Evolutionary conservation across 2,329 filamentous ascomycete genomes (phyloP), one percentile per base, ranked within the genome.

Genomic region (Trichoderma pleuroti): DNA sequence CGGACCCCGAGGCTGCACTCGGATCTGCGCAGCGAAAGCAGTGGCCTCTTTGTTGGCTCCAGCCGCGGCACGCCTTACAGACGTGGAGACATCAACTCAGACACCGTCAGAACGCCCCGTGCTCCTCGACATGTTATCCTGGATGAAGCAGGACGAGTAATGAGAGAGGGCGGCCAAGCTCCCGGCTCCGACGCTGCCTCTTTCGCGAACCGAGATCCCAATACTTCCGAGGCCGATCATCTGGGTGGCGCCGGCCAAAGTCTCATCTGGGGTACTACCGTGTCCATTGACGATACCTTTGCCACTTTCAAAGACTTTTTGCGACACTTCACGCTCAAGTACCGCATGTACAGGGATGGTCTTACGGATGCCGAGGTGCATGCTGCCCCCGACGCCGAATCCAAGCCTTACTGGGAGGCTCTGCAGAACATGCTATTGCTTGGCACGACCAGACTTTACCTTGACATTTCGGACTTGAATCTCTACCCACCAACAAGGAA

Each of bases 221-320:
- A 91, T 73, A 98, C 94, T 8, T 98, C 95, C 2, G 96, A 99
- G 80, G 96, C 96, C 1, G 92, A 98, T 77, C 88, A 87, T 1
- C 88, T 98, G 52, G 95, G 94, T 49, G 96, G 94, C 2, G 89
- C 89, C 71, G 93, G 92, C 49, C 91, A 91, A 70, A 90, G 92
- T 75, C 89, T 97, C 71, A 95, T 99, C 74, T 99, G 96, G 96
- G 96, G 96, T 80, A 99, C 96, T 56, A 98, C 97, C 49, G 93
- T 99, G 63, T 97, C 95, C 6, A 92, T 99, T 67, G 90, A 93
- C 72, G 94, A 98, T 79, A 94, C 93, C 0, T 92, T 97, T 80
- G 88, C 90, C 65, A 86, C 91, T 0, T 97, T 98, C 85, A 95
- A 96, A 78, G 94, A 96, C 74, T 99, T 99, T 77, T 84, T 99